Conservation (phyloP, 2,329 filamentous ascomycete species). For the Cadophora malorum region DNA sequence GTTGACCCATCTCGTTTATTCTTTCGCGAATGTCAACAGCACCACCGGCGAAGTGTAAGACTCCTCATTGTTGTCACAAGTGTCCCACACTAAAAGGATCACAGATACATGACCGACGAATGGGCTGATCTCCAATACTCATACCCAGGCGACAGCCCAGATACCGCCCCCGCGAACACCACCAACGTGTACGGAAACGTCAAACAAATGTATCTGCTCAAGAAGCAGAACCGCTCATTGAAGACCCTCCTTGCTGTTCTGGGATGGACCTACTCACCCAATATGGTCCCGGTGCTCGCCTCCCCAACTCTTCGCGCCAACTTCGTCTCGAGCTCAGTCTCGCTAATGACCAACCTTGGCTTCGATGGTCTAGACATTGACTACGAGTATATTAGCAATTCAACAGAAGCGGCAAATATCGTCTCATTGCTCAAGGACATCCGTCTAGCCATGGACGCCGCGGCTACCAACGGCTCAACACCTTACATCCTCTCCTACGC, state of each 20-base stretch:
- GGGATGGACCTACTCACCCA: conserved; percentile 81
- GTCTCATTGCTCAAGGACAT: conserved; percentile 47
- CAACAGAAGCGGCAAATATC: conserved; percentile 34
- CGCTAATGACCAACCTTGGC: conserved; percentile 29
- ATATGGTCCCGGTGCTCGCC: conserved; percentile 71
- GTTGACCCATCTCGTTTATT: conserved; percentile 78
- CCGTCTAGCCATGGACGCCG: conserved; percentile 53
- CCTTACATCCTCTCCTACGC: conserved; percentile 61
- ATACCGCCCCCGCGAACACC: conserved; percentile 66
- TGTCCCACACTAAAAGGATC: conserved; percentile 9
- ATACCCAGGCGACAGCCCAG: conserved; percentile 63
- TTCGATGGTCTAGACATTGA: conserved; percentile 37
- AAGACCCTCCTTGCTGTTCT: conserved; percentile 82
- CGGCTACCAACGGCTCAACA: conserved; percentile 51
- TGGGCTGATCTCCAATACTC: conserved; percentile 76
- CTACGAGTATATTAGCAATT: conserved; percentile 31
- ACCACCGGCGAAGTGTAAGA: conserved; percentile 58
- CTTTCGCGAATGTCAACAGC: conserved; percentile 76
- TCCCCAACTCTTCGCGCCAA: conserved; percentile 54
- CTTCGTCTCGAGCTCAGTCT: conserved; percentile 27
- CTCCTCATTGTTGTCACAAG: not conserved
- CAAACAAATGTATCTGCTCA: conserved; percentile 78
- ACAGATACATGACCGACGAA: conserved; percentile 52
- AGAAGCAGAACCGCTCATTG: conserved; percentile 76
- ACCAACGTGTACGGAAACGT: conserved; percentile 80